A percentile compares a stretch with the other conserved stretches of the same genome.
Evolutionary conservation across 495 filamentous ascomycete genomes (phyloP).

Genomic region (Darksidea phi): DNA sequence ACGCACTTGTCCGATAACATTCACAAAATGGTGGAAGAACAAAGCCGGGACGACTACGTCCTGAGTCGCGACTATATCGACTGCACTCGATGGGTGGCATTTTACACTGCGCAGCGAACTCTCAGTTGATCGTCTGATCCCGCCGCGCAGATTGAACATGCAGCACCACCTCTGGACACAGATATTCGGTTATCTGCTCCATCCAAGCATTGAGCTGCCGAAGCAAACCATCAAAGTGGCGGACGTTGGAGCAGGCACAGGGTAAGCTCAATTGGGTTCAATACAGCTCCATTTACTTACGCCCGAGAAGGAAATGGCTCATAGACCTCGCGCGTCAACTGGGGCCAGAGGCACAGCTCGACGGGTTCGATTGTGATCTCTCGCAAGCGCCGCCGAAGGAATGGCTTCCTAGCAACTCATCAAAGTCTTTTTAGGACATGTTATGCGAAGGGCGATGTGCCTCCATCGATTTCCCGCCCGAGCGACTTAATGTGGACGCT

Average conservation of each 20-base stretch:
- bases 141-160: neutral
- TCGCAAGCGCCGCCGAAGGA: conserved; percentile 12
- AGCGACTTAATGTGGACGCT: no score
- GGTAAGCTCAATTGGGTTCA: neutral
- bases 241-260: conserved; percentile 6
- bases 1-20: no score
- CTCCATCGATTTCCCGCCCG: no score
- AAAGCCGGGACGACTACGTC: no score
- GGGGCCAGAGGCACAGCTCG: neutral
- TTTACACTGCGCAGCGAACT: no score
- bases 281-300: neutral
- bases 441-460: no score
- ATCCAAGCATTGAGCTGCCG: neutral
- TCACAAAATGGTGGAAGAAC: no score
- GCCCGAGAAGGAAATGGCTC: conserved; percentile 1
- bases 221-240: neutral
- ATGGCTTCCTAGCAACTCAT: conserved; percentile 15
- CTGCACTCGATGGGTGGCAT: no score
- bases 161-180: neutral
- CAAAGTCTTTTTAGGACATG: no score
- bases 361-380: conserved; percentile 12
- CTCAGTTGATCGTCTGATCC: no score
- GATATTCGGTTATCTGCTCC: neutral
- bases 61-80: no score
- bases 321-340: neutral